Evolutionary conservation across 2,329 filamentous ascomycete species (phyloP), one percentile per base, ranked within the genome.

Genomic region (Fusarium irregulare): DNA sequence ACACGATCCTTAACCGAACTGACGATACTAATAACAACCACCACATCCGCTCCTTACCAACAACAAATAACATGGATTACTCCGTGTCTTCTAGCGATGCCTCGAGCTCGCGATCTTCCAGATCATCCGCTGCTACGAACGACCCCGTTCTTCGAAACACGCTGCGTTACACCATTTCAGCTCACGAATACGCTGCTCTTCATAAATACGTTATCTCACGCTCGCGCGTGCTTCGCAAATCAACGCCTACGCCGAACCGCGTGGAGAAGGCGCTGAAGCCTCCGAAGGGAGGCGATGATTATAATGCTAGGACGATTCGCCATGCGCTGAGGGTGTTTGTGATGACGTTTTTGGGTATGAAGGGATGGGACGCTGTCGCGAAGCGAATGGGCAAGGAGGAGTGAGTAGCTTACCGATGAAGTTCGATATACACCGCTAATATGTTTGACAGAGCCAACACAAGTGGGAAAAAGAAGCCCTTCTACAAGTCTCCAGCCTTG

Each of bases 71-170:
- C 27, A 75, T 76, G 74, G 63, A 75, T 11, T 30, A 65, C 27
- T 69, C 73, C 23, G 51, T 32, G 45, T 56, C 72, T 18, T 73
- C 72, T 9, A 41, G 71, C 63, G 74, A 76, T 21, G 66, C 68
- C 32, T 66, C 73, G 20, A 46, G 68, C 61, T 66, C 64, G 62
- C 72, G 70, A 41, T 64, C 73, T 32, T 64, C 64, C 25, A 61
- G 71, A 57, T 54, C 68, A n/a, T 70, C 72, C 14, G 62, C 56
- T 23, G 49, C 72, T 30, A 59, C 63, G 11, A 63, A 66, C 63
- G 92, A 95, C 72, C 91, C 92, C 7, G 86, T 97, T 68, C 86
- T 97, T 60, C 92, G 93, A 80, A 97, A 96, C 79, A 91, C 93
- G 45, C 85, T 98, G 63, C 91, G 94, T 72, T 94, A 97, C 81